Percentiles rank a stretch among this genome's conserved stretches.
These are phyloP conservation scores for Hypoxylon sp. DNA, from an alignment of 2,329 filamentous ascomycete species.

Conservation along the genomic window DNA sequence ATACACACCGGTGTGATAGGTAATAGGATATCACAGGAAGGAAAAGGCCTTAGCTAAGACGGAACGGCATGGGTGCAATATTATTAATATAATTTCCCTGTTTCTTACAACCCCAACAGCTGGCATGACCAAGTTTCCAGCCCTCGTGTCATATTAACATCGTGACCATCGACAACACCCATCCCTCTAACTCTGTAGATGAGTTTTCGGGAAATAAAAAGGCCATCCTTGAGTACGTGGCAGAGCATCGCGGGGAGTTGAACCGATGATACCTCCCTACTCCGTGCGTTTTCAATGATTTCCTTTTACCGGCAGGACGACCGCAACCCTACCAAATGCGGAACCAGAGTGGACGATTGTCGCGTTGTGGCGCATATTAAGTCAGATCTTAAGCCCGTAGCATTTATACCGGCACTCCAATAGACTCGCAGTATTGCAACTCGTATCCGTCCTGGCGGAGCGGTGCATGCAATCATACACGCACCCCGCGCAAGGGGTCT, in stretches of 20 bases:
- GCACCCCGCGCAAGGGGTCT: conserved; percentile 33
- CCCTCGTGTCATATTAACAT: conserved; percentile 11
- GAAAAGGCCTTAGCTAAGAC: conserved; percentile 15
- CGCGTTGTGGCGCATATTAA: conserved; percentile 36
- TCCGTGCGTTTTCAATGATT: background rate
- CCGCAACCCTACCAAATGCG: conserved; percentile 8
- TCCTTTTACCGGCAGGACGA: conserved; percentile 11
- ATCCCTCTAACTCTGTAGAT: conserved; percentile 2
- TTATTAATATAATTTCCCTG: conserved; percentile 28
- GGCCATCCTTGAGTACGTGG: conserved; percentile 1
- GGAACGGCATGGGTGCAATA: conserved; percentile 22
- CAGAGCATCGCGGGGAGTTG: background rate
- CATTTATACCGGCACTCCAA: conserved; percentile 34
- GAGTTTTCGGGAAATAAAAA: conserved; percentile 5
- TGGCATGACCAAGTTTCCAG: conserved; percentile 17
- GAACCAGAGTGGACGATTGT: conserved; percentile 15
- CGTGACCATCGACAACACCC: background rate
- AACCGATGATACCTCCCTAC: conserved; percentile 10
- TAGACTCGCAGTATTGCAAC: conserved; percentile 23
- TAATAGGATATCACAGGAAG: conserved; percentile 6
- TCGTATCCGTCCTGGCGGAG: conserved; percentile 39
- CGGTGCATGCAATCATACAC: conserved; percentile 32
- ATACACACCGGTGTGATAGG: conserved; percentile 30
- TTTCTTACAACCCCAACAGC: conserved; percentile 11
- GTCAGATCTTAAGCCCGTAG: conserved; percentile 39